Base-by-base conservation (phyloP, 768 basidiomycete genomes). In the Naematelia encephala region DNA sequence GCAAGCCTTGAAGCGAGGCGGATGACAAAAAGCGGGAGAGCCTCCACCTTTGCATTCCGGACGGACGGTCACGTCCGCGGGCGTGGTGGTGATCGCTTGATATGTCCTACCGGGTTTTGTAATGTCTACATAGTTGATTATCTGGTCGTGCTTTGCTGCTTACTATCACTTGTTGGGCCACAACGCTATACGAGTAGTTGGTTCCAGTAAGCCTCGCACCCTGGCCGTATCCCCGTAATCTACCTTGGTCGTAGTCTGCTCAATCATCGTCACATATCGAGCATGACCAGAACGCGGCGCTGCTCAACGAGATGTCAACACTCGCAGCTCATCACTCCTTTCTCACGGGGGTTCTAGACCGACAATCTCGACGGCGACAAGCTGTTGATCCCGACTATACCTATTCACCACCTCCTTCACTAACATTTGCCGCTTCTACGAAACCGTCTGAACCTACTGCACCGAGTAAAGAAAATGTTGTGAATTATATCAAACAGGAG, bases 401-500 rank as follows among this genome's bases (percentile, higher is more conserved):
- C 1, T 3, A 1, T 66, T 56, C 56, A 28, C 55, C 25, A 5
- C 54, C 43, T 49, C 55, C 47, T 11, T 16, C 58, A 43, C 27
- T 25, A 19, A 19, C 49, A 44, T 48, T 22, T 8, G 44, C 39
- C 51, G 21, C n/a, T 12, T 12, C 45, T 12, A 2, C n/a, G 51
- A 43, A 48, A 16, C 49, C 54, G 23, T 50, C 54, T 23, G 28
- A 47, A 34, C 39, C 44, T 53, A 19, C 43, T 4, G 51, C 27
- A 19, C 56, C 59, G 1, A 61, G 50, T 53, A 69, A 72, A 43
- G 48, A 52, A 10, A 72, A 69, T 45, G 66, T 73, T 5, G 53
- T 68, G 1, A 92, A 93, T 70, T 93, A 94, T 65, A 82, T 92
- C 14, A 87, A 89, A 1, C 90, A 91, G 61, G 94, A 99, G 73